Base-by-base conservation (phyloP, 1,284 basidiomycete genomes). In the Boletellus deceptivus region DNA sequence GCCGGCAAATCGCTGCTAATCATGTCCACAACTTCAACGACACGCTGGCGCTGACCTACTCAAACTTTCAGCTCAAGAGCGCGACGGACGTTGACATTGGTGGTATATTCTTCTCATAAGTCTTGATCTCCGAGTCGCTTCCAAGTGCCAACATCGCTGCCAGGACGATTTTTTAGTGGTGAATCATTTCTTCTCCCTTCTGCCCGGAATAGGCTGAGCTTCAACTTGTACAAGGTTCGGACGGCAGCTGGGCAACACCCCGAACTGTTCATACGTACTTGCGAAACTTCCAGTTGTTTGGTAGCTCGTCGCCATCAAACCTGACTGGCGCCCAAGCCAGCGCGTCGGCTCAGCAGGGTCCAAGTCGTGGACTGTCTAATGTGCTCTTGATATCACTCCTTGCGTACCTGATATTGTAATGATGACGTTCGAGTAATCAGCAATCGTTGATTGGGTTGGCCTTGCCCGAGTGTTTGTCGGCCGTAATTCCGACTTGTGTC, bases 111-210 rank as follows among this genome's bases (percentile, higher is more conserved):
- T 20, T 20, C 20, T 20, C 20, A 4, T 20, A 20, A 20, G 20
- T 20, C 20, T 20, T 20, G 20, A 20, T 20, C 20, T 9, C 24
- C 24, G 24, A 25, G 24, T 25, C 24, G 24, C 24, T 25, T 25
- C 24, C 24, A 25, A 39, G 9, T 24, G 17, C 18, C 37, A 43
- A 25, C 34, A 16, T 17, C 20, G 43, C 39, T 33, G 4, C 34
- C 48, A 86, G 84, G 34, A 87, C 85, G 4, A 20, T 89, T 89
- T 72, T 88, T 86, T 60, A 85, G 86, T 68, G 86, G 83, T 76
- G 50, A 67, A 58, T 48, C 40, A 20, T 20, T 20, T 20, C 20
- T 20, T 20, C 20, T 20, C 4, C 24, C 11, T 14, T 43, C 14
- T 45, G 42, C 35, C 4, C 27, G 9, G 8, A 14, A 34, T 35